These are phyloP conservation scores for Metschnikowia similis DNA, from an alignment of 805 yeast genomes.

Conservation along the genomic window DNA sequence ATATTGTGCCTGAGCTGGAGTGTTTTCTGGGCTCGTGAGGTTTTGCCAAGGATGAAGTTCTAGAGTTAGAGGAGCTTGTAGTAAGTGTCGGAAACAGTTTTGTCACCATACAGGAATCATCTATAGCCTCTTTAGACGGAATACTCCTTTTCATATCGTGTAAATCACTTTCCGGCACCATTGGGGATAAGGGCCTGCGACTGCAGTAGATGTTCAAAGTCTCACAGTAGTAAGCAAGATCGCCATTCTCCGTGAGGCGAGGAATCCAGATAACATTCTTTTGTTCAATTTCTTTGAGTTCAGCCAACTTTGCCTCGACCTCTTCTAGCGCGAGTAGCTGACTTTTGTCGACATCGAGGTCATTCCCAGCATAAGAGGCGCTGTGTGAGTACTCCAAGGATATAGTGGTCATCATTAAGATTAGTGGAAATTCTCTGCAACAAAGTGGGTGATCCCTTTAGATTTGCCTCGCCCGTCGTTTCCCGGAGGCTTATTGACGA, in stretches of 20 bases:
- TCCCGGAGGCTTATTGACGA: constrained; percentile 5
- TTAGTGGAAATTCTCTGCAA: background rate
- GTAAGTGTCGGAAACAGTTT: constrained; percentile 1
- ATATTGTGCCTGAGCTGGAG: constrained; percentile 32
- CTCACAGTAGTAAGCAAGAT: constrained; percentile 55
- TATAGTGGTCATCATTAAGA: constrained; percentile 2
- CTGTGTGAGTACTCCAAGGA: constrained; percentile 6
- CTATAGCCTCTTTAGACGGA: constrained; percentile 23
- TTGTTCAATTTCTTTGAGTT: constrained; percentile 18
- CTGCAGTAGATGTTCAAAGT: constrained; percentile 57
- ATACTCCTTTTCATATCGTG: constrained; percentile 20
- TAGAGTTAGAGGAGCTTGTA: constrained; percentile 2
- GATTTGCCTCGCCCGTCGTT: background rate
- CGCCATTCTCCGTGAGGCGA: constrained; percentile 50
- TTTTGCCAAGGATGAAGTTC: constrained; percentile 13
- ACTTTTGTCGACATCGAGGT: constrained; percentile 9
- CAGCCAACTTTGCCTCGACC: constrained; percentile 27
- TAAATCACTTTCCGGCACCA: constrained; percentile 18
- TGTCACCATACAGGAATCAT: constrained; percentile 17
- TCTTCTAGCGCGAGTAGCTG: constrained; percentile 20
- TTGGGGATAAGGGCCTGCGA: constrained; percentile 46
- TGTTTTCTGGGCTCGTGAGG: constrained; percentile 34
- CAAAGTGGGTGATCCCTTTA: background rate
- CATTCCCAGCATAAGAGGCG: constrained; percentile 3
- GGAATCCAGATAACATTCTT: constrained; percentile 54